These are phyloP conservation scores for Zymoseptoria brevis DNA, from an alignment of 2,329 filamentous ascomycete genomes.

Conservation along the genomic window DNA sequence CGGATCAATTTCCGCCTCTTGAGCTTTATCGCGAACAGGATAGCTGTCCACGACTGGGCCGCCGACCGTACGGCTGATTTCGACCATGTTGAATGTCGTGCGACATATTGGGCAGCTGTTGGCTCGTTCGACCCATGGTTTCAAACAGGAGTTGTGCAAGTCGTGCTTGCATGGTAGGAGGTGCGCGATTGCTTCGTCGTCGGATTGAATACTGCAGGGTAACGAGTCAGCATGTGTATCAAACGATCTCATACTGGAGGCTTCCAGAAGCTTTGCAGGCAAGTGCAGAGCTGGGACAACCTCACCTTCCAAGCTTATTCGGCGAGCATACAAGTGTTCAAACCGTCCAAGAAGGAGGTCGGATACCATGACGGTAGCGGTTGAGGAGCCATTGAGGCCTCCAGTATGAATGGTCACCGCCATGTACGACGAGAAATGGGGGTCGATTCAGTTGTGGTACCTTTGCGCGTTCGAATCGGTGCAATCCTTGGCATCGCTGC, in stretches of 20 bases:
- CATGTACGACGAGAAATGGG: slow-evolving; percentile 11
- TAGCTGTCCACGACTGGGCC: slow-evolving; percentile 53
- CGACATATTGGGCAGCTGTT: slow-evolving; percentile 98
- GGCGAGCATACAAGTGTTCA: slow-evolving; percentile 33
- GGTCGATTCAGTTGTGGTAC: slow-evolving; percentile 25
- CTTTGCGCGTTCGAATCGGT: slow-evolving; percentile 24
- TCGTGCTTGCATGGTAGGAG: slow-evolving; percentile 76
- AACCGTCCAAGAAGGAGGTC: slow-evolving; percentile 34
- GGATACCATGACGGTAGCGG: slow-evolving; percentile 20
- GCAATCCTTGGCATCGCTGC: slow-evolving; percentile 20
- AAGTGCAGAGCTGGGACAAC: slow-evolving; percentile 21
- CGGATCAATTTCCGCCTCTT: slow-evolving; percentile 84
- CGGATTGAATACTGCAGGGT: slow-evolving; percentile 26
- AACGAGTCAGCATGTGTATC: slow-evolving; percentile 21
- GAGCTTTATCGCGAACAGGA: slow-evolving; percentile 70
- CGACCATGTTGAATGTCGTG: slow-evolving; percentile 80
- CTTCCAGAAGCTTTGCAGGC: slow-evolving; percentile 23
- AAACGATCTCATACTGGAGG: slow-evolving; percentile 20
- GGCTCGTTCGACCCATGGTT: slow-evolving; percentile 90
- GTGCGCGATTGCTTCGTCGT: slow-evolving; percentile 52
- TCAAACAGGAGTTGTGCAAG: slow-evolving; percentile 85
- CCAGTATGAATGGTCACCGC: slow-evolving; percentile 20
- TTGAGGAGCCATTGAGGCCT: slow-evolving; percentile 19
- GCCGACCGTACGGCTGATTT: slow-evolving; percentile 71
- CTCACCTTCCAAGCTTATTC: slow-evolving; percentile 35